Percentiles rank a stretch among this genome's conserved stretches.
Evolutionary conservation across 345 rosid genomes (phyloP).

Genomic region (Rhizophora apiculata): DNA sequence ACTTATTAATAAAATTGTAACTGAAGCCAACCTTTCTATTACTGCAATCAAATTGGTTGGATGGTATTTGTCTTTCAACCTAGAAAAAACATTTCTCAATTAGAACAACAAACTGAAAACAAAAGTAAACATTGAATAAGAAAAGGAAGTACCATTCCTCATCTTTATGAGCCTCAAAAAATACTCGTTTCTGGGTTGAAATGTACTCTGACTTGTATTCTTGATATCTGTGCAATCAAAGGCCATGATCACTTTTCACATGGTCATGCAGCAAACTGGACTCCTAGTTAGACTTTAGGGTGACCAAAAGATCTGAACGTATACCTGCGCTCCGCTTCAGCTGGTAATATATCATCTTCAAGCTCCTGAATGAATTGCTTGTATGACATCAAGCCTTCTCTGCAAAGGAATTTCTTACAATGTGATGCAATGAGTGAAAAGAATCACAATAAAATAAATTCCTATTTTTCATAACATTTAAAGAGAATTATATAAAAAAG

Average conservation of each 20-base stretch:
- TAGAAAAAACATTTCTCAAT: conserved; percentile 27
- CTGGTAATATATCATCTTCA: conserved; percentile 95
- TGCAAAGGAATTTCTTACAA: conserved; percentile 33
- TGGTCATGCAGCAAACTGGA: not conserved
- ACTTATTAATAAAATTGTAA: not conserved
- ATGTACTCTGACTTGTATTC: conserved; percentile 92
- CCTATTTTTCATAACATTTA: not conserved
- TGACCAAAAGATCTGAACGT: conserved; percentile 7
- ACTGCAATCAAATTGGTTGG: conserved; percentile 80
- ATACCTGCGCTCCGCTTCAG: conserved; percentile 99
- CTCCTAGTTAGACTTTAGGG: not conserved
- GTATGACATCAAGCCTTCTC: conserved; percentile 99
- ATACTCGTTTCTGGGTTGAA: conserved; percentile 85
- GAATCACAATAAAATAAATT: not conserved
- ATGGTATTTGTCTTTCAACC: conserved; percentile 94
- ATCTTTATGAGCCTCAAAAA: conserved; percentile 66
- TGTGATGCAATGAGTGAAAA: conserved; percentile 5
- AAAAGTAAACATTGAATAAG: conserved; percentile 11
- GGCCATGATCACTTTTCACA: conserved; percentile 11
- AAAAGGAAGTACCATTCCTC: conserved; percentile 56
- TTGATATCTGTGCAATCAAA: conserved; percentile 67
- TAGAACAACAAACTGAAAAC: conserved; percentile 13
- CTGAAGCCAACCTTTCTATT: conserved; percentile 66
- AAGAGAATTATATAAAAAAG: no score
- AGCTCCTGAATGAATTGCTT: conserved; percentile 99